Conservation (phyloP, 257 asterid genomes). For the Solanum gracilifrons region DNA sequence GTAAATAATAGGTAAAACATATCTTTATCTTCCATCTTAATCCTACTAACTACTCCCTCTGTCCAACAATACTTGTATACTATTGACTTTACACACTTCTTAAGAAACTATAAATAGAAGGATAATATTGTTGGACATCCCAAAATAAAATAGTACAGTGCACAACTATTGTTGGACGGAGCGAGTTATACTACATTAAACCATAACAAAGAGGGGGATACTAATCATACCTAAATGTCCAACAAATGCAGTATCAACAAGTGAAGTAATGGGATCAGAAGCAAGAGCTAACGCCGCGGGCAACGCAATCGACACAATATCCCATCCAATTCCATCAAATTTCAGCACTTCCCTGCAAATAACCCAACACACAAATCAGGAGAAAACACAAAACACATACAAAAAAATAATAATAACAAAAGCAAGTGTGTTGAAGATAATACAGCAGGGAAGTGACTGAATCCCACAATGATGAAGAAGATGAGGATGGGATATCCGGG, state of each 20-base stretch:
- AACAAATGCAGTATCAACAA: constrained; percentile 76
- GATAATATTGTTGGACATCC: no score
- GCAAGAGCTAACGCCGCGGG: constrained; percentile 93
- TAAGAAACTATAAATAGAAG: no score
- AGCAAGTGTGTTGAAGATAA: constrained; percentile 19
- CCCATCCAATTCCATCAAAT: constrained; percentile 58
- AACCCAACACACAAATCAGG: neutral
- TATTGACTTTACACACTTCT: no score
- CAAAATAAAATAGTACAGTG: no score
- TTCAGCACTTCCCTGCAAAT: constrained; percentile 41
- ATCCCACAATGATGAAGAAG: neutral
- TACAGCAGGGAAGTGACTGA: constrained; percentile 10
- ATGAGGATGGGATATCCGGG: neutral
- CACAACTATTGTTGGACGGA: no score
- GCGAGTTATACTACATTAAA: neutral
- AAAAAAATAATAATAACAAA: neutral
- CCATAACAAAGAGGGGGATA: neutral
- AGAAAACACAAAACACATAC: neutral
- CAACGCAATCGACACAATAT: constrained; percentile 69
- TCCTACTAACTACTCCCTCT: neutral
- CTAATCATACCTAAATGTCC: constrained; percentile 69
- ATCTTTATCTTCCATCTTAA: neutral
- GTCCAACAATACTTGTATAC: no score
- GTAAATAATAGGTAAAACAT: neutral
- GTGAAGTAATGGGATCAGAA: constrained; percentile 80